Base-by-base conservation (phyloP, 176 grass and related monocot genomes). In the Triticum urartu region DNA sequence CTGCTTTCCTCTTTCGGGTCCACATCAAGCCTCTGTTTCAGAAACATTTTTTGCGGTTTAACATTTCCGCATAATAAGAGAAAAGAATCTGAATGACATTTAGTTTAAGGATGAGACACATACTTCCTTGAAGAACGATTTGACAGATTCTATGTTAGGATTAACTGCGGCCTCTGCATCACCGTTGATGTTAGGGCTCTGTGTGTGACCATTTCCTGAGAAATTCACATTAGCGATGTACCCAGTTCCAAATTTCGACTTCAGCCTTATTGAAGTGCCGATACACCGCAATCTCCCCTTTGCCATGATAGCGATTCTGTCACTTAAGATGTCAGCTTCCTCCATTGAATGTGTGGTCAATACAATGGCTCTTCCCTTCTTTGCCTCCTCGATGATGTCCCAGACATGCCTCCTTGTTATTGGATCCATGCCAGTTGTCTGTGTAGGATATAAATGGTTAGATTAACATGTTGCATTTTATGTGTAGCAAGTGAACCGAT, bases 351-450 rank as follows among this genome's bases (percentile, higher is more conserved):
- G 97, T 47, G 97, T 99, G 56, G 97, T 99, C 85, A 99, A 88
- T 34, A 99, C 90, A 85, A 99, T 96, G 61, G 97, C 94, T 88
- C 97, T 93, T 83, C 97, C 97, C 87, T 93, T 99, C 79, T 99
- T 94, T 79, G 97, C 94, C 62, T 94, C 90, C 80, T 99, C 92
- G 69, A 99, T 99, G 79, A 99, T 99, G 85, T 96, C 94, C 97
- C 94, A 99, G 4, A 96, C 97, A 42, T 93, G 97, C 66, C 97
- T 94, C 80, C 97, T 92, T 88, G 97, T 99, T 68, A 99, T 96
- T 77, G 97, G 97, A 95, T 99, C 94, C 94, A 99, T 99, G 71
- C 97, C 97, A 64, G 97, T 96, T 80, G 97, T 96, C 97, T 99
- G 78, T 14, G 64, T 18, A 89, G 75, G 39, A 77, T 88, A 70